These are phyloP conservation scores for Pichia sp. DNA, from an alignment of 1,139 yeast genomes.

Conservation along the genomic window DNA sequence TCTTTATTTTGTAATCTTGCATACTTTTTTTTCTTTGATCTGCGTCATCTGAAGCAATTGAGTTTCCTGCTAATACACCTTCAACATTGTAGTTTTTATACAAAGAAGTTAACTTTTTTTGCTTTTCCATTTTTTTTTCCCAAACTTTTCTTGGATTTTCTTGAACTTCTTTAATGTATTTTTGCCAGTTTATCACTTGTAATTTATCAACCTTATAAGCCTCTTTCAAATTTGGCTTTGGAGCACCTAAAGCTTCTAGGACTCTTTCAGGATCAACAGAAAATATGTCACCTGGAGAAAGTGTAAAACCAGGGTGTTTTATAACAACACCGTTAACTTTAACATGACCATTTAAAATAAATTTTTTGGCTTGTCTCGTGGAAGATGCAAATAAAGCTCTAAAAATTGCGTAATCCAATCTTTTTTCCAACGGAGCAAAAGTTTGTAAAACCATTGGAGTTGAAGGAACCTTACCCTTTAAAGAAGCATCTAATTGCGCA, in stretches of 20 bases:
- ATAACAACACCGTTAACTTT: conserved; percentile 75
- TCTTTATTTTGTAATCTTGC: conserved; percentile 29
- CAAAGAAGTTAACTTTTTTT: conserved; percentile 19
- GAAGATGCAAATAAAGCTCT: conserved; percentile 93
- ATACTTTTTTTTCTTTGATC: conserved; percentile 24
- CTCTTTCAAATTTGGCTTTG: conserved; percentile 67
- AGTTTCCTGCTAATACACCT: conserved; percentile 19
- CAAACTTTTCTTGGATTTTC: conserved; percentile 54
- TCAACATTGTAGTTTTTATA: conserved; percentile 19
- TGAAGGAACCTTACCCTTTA: conserved; percentile 51
- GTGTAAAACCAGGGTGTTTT: conserved; percentile 71
- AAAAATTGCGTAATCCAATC: conserved; percentile 84
- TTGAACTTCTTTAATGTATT: conserved; percentile 53
- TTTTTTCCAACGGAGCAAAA: conserved; percentile 77
- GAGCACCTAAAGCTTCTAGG: conserved; percentile 74
- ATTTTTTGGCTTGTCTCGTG: conserved; percentile 89
- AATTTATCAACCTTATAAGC: conserved; percentile 62
- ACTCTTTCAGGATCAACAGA: conserved; percentile 83
- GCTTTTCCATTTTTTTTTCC: conserved; percentile 41
- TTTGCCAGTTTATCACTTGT: conserved; percentile 72
- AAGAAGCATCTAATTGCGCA: conserved; percentile 73
- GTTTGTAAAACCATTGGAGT: conserved; percentile 88
- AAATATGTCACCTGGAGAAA: conserved; percentile 82
- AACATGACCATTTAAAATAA: conserved; percentile 76
- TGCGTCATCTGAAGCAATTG: conserved; percentile 12